Evolutionary conservation across 179 eudicot species (phyloP).

Genomic region (Dionaea muscipula): DNA sequence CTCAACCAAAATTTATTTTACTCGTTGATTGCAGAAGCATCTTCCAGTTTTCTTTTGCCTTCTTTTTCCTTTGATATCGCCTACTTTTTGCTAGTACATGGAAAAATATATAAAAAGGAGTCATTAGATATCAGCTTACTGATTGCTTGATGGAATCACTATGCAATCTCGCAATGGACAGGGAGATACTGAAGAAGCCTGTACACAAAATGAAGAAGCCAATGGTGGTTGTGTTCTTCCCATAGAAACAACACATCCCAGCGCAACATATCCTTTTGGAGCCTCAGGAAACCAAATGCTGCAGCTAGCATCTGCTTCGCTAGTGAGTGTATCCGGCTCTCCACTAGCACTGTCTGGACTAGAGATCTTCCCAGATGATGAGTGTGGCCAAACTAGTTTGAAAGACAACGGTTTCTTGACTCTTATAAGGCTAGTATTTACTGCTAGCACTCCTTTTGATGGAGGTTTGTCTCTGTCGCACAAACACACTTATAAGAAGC

Average conservation of each 20-base stretch:
- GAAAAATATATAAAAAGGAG: constrained; percentile 1
- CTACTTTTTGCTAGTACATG: not conserved
- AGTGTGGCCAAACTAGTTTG: constrained; percentile 65
- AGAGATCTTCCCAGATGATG: constrained; percentile 18
- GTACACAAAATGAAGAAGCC: constrained; percentile 73
- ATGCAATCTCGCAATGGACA: constrained; percentile 83
- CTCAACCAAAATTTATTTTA: too few species aligned
- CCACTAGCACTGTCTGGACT: constrained; percentile 21
- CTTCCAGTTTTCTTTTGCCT: not conserved
- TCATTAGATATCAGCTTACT: constrained; percentile 32
- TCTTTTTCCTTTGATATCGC: not conserved
- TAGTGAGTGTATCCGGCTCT: constrained; percentile 6
- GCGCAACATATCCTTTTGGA: constrained; percentile 76
- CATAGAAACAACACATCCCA: constrained; percentile 92
- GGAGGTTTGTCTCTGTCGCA: constrained; percentile 86
- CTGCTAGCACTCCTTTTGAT: constrained; percentile 83
- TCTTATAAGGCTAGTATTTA: constrained; percentile 72
- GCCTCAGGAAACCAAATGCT: constrained; percentile 96
- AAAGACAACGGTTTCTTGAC: constrained; percentile 79
- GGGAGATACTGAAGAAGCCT: constrained; percentile 67
- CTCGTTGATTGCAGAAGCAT: not conserved
- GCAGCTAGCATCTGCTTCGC: constrained; percentile 25
- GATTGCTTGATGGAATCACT: constrained; percentile 26
- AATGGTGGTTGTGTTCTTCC: constrained; percentile 55
- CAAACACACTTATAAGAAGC: constrained; percentile 6